Percentiles rank a stretch among this genome's conserved stretches.
These are phyloP conservation scores for Penicillium fimorum DNA, from an alignment of 495 filamentous ascomycete genomes.

Conservation along the genomic window DNA sequence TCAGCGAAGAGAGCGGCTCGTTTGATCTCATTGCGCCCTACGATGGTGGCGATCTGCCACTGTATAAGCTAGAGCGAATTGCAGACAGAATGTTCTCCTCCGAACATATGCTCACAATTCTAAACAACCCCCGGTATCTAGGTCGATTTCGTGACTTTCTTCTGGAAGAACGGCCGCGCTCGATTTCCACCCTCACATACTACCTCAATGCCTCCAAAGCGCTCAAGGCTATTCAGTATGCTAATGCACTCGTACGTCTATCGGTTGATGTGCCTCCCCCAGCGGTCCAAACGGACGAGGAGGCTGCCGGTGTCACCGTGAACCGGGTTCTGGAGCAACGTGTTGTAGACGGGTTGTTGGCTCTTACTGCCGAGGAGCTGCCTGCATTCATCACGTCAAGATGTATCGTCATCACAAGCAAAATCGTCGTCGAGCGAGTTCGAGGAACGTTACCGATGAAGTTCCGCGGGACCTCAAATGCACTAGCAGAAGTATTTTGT, in stretches of 20 bases:
- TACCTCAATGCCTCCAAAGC: slow-evolving; percentile 68
- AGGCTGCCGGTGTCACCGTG: slow-evolving; percentile 42
- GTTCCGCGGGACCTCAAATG: slow-evolving; percentile 60
- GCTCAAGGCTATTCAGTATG: slow-evolving; percentile 65
- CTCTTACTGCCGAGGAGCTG: slow-evolving; percentile 62
- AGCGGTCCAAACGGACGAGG: slow-evolving; percentile 42
- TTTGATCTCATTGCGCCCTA: slow-evolving; percentile 34
- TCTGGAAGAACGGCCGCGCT: slow-evolving; percentile 69
- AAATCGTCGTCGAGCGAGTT: slow-evolving; percentile 36
- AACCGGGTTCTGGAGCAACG: slow-evolving; percentile 59
- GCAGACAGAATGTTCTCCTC: slow-evolving; percentile 63
- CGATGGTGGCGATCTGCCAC: slow-evolving; percentile 27
- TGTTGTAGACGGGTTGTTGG: slow-evolving; percentile 55
- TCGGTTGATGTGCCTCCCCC: slow-evolving; percentile 34
- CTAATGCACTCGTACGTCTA: slow-evolving; percentile 58
- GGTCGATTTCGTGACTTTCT: slow-evolving; percentile 61
- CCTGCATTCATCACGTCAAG: slow-evolving; percentile 63
- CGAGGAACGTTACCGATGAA: slow-evolving; percentile 36
- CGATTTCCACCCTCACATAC: slow-evolving; percentile 61
- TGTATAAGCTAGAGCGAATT: slow-evolving; percentile 53
- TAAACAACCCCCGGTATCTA: slow-evolving; percentile 67
- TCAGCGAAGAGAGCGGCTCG: slow-evolving; percentile 29
- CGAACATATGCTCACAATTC: slow-evolving; percentile 58
- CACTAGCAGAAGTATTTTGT: slow-evolving; percentile 74
- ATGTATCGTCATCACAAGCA: slow-evolving; percentile 37